phyloP scores from a whole-genome alignment of 1,284 basidiomycete genomes.

The Cryptococcus sp. region DNA sequence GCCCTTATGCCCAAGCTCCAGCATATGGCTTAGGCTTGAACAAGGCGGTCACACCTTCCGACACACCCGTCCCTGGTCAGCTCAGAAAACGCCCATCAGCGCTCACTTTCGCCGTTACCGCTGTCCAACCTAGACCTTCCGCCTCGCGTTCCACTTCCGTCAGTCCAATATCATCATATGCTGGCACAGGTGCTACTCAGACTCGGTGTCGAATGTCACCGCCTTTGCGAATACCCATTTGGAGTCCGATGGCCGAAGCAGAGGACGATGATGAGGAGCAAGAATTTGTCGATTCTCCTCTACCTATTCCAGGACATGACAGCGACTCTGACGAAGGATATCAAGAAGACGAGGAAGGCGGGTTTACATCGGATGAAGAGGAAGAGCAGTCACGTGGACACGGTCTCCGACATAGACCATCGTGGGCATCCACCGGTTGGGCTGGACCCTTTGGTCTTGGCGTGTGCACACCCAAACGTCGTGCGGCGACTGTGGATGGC shows the following conservation, averaged over 20 bases:
- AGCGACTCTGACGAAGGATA: constrained; percentile 25
- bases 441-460: too few relatives aligned
- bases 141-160: background rate
- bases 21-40: constrained; percentile 13
- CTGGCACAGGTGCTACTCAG: background rate
- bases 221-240: constrained; percentile 5
- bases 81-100: constrained; percentile 15
- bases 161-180: background rate
- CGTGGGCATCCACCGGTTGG: background rate
- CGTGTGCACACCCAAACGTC: constrained; percentile 3
- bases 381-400: background rate
- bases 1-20: background rate
- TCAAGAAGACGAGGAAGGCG: constrained; percentile 34
- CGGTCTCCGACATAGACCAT: constrained; percentile 5
- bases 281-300: constrained; percentile 14
- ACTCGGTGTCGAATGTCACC: constrained; percentile 1
- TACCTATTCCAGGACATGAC: constrained; percentile 19
- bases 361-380: constrained; percentile 28
- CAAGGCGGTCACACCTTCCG: background rate
- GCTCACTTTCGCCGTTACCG: constrained; percentile 17
- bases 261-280: constrained; percentile 14
- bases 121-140: constrained; percentile 1
- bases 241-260: constrained; percentile 10
- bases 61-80: background rate
- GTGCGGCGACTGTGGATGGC: constrained; percentile 2